A percentile compares a stretch with the other conserved stretches of the same genome.
These are phyloP conservation scores for Colletotrichum sp. DNA, from an alignment of 2,329 filamentous ascomycete species.

Conservation along the genomic window DNA sequence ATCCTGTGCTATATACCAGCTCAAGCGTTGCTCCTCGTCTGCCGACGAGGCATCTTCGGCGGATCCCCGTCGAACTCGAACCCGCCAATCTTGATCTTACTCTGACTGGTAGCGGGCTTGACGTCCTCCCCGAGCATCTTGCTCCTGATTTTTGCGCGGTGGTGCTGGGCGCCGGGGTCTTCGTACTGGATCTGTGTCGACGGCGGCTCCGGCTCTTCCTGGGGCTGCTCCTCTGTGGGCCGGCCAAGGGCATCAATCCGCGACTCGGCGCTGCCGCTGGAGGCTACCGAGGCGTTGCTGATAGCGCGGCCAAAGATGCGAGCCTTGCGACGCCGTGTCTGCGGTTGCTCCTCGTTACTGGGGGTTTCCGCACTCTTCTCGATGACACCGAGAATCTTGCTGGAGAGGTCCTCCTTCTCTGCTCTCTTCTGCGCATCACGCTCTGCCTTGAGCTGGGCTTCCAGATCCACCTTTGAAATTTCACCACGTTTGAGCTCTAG, in stretches of 20 bases:
- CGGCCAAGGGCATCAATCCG: constrained; percentile 23
- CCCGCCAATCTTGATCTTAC: constrained; percentile 9
- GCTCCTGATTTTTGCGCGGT: constrained; percentile 48
- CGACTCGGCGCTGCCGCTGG: constrained; percentile 48
- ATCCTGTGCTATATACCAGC: not conserved
- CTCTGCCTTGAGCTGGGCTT: constrained; percentile 18
- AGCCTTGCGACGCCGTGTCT: constrained; percentile 34
- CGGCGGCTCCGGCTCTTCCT: constrained; percentile 33
- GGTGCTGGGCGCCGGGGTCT: constrained; percentile 52
- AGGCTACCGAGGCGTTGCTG: constrained; percentile 61
- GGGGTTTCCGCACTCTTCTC: constrained; percentile 30
- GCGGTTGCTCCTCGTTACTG: constrained; percentile 19
- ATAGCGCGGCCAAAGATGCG: constrained; percentile 64
- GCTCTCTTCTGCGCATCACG: constrained; percentile 31
- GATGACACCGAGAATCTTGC: constrained; percentile 48
- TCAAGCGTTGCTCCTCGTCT: constrained; percentile 1
- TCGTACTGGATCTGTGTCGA: constrained; percentile 61
- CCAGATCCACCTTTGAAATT: constrained; percentile 17
- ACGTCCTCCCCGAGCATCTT: constrained; percentile 38
- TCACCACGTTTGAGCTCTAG: not conserved
- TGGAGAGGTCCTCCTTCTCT: constrained; percentile 46
- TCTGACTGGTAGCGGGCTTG: not conserved
- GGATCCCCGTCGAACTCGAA: constrained; percentile 8
- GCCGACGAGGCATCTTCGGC: not conserved
- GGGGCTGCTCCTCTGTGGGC: not conserved